Evolutionary conservation across 169 alveolate genomes (phyloP).

Genomic region (Cryptosporidium tyzzeri): DNA sequence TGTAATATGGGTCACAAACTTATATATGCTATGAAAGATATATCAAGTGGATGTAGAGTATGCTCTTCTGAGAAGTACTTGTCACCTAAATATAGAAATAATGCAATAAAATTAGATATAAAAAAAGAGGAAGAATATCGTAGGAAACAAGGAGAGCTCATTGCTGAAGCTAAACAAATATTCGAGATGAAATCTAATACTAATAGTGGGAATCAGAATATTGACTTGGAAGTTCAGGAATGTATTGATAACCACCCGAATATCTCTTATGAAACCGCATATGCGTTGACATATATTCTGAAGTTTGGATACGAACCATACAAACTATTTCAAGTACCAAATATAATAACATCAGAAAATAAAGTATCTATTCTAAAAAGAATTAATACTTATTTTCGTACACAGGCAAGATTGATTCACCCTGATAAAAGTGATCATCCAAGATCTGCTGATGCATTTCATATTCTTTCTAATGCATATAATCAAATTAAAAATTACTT

Average conservation of each 20-base stretch:
- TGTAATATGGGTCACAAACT: slow-evolving; percentile 74
- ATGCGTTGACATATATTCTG: slow-evolving; percentile 40
- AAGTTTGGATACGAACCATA: slow-evolving; percentile 43
- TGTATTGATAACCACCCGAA: slow-evolving; percentile 45
- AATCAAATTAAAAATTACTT: slow-evolving; percentile 42
- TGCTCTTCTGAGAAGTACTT: slow-evolving; percentile 72
- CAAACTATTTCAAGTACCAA: slow-evolving; percentile 56
- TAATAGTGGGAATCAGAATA: background rate
- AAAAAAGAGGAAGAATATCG: slow-evolving; percentile 67
- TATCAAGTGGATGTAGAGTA: slow-evolving; percentile 51
- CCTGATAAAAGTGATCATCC: slow-evolving; percentile 72
- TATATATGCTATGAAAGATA: slow-evolving; percentile 41
- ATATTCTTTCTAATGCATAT: slow-evolving; percentile 63
- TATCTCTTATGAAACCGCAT: slow-evolving; percentile 45
- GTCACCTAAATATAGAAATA: slow-evolving; percentile 63
- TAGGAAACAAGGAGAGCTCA: slow-evolving; percentile 63
- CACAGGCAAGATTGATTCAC: slow-evolving; percentile 62
- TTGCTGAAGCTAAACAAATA: slow-evolving; percentile 61
- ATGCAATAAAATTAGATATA: slow-evolving; percentile 44
- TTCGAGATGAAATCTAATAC: slow-evolving; percentile 1
- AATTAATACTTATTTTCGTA: slow-evolving; percentile 38
- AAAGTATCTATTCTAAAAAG: slow-evolving; percentile 32
- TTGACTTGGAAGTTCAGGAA: background rate
- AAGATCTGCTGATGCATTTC: slow-evolving; percentile 70
- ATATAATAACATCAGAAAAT: slow-evolving; percentile 21